phyloP scores from a whole-genome alignment of 352 stramenopile genomes.

The Globisporangium nodosum region DNA sequence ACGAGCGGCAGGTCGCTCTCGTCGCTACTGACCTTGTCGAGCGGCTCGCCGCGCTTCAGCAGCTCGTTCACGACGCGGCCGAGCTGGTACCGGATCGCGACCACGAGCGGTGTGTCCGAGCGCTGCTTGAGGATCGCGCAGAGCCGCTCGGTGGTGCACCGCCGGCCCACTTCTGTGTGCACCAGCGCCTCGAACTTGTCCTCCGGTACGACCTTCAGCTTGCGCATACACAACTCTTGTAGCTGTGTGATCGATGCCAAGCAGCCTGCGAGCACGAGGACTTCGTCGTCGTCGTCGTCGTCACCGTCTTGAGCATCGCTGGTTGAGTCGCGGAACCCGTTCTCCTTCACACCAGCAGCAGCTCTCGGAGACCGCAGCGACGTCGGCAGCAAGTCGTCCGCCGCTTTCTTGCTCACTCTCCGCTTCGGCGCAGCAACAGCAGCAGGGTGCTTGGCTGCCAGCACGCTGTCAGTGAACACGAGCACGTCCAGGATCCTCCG shows the following conservation, averaged over 20 bases:
- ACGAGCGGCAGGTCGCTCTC: constrained; percentile 65
- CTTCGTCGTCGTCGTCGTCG: constrained; percentile 2
- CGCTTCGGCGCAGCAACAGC: constrained; percentile 5
- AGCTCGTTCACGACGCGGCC: constrained; percentile 77
- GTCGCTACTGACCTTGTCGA: constrained; percentile 37
- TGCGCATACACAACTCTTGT: constrained; percentile 47
- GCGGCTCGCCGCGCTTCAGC: constrained; percentile 40
- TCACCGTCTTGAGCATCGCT: not conserved
- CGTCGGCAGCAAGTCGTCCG: not conserved
- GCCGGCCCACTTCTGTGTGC: constrained; percentile 51
- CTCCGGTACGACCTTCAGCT: constrained; percentile 46
- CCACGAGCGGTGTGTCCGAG: constrained; percentile 57
- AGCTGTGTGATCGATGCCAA: constrained; percentile 24
- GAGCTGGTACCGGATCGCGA: constrained; percentile 76
- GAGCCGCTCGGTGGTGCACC: constrained; percentile 63
- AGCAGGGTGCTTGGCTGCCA: constrained; percentile 34
- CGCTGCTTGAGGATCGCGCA: constrained; percentile 56
- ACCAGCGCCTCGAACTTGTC: constrained; percentile 46
- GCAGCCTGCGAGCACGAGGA: constrained; percentile 9
- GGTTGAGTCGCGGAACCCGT: constrained; percentile 1
- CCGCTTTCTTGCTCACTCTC: constrained; percentile 5
- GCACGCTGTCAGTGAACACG: constrained; percentile 52
- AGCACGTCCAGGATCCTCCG: constrained; percentile 36
- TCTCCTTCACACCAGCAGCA: not conserved
- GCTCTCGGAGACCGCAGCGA: not conserved